These are phyloP conservation scores for Fusarium burgessii DNA, from an alignment of 2,329 filamentous ascomycete species.

Conservation along the genomic window DNA sequence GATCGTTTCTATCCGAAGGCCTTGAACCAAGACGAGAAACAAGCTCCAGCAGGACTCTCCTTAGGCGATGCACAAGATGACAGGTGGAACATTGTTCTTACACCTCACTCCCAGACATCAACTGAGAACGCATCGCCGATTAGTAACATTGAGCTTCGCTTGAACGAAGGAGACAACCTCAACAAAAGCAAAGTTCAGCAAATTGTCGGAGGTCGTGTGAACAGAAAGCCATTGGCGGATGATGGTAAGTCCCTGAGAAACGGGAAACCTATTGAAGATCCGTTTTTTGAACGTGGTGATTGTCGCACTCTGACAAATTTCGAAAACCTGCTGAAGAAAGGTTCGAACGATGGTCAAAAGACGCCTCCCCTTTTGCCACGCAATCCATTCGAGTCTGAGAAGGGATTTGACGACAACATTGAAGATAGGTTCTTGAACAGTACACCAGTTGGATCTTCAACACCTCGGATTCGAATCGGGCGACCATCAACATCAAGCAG, in stretches of 20 bases:
- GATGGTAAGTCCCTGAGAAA: conserved; percentile 47
- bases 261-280: conserved; percentile 47
- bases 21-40: conserved; percentile 38
- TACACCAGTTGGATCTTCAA: conserved; percentile 54
- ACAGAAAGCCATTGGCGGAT: conserved; percentile 47
- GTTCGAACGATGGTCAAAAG: conserved; percentile 2
- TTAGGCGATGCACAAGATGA: not conserved
- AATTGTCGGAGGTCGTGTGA: conserved; percentile 48
- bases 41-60: not conserved
- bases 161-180: conserved; percentile 53
- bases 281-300: conserved; percentile 44
- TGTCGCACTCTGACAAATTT: conserved; percentile 42
- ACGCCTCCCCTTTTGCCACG: conserved; percentile 3
- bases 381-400: conserved; percentile 54
- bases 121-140: conserved; percentile 39
- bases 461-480: conserved; percentile 49
- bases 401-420: conserved; percentile 54
- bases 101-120: conserved; percentile 2
- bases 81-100: not conserved
- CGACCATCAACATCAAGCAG: conserved; percentile 31
- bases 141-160: conserved; percentile 49
- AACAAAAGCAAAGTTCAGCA: conserved; percentile 52
- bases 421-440: conserved; percentile 54
- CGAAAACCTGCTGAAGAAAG: conserved; percentile 38
- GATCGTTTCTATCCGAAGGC: conserved; percentile 49